Conservation (phyloP, 176 grass and related monocot genomes). For the Raddia guianensis region DNA sequence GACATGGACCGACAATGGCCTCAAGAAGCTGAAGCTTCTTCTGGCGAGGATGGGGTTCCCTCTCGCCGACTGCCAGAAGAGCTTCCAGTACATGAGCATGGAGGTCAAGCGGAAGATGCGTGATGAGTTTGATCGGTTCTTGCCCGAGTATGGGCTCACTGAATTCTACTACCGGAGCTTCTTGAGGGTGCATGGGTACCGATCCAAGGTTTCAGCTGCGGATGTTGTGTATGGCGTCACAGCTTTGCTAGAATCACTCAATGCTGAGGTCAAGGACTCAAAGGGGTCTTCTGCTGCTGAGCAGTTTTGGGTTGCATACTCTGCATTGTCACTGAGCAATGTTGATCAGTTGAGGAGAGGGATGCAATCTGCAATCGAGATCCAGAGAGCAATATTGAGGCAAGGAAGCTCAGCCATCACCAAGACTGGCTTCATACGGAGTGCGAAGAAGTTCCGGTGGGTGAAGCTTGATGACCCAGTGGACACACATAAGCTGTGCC, state of each 20-base stretch:
- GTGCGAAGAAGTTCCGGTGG: constrained; percentile 83
- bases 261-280: constrained; percentile 32
- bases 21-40: constrained; percentile 91
- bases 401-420: constrained; percentile 88
- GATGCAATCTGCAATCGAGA: constrained; percentile 79
- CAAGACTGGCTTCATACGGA: constrained; percentile 80
- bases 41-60: constrained; percentile 92
- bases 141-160: constrained; percentile 88
- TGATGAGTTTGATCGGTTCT: constrained; percentile 78
- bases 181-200: constrained; percentile 76
- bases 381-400: constrained; percentile 80
- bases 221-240: constrained; percentile 94
- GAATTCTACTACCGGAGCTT: constrained; percentile 90
- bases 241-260: constrained; percentile 63
- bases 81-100: constrained; percentile 94
- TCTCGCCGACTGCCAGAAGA: constrained; percentile 83
- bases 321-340: constrained; percentile 72
- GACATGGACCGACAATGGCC: constrained; percentile 89
- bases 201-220: constrained; percentile 79
- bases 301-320: constrained; percentile 85
- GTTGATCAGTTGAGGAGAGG: constrained; percentile 73
- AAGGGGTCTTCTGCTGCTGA: constrained; percentile 56
- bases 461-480: constrained; percentile 85
- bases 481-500: constrained; percentile 60
- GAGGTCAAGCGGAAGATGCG: constrained; percentile 91